Conservation (phyloP, 106 monocot species). For the Phalaenopsis equestris region DNA sequence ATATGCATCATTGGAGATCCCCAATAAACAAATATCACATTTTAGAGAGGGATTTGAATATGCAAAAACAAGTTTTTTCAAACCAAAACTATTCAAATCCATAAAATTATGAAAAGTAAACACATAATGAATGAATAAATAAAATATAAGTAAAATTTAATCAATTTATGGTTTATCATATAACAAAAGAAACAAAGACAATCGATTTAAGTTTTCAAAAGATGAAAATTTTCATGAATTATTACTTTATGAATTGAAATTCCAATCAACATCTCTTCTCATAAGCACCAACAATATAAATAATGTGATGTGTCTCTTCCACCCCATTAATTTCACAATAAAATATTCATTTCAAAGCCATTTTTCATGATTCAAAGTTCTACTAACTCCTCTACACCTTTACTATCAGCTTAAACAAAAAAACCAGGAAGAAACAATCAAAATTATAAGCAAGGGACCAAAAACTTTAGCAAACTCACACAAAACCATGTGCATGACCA, state of each 20-base stretch:
- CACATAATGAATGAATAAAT: not conserved
- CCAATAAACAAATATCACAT: not conserved
- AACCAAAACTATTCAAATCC: not conserved
- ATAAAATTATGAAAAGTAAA: not conserved
- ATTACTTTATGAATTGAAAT: not conserved
- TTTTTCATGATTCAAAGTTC: constrained; percentile 23
- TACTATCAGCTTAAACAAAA: not conserved
- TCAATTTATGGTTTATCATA: not conserved
- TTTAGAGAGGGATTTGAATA: not conserved
- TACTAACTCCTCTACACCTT: constrained; percentile 3
- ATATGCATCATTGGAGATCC: not conserved
- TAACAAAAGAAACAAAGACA: not conserved
- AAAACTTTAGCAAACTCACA: constrained; percentile 27
- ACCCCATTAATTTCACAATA: not conserved
- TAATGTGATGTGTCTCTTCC: constrained; percentile 10
- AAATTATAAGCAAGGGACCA: not conserved
- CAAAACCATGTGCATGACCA: constrained; percentile 13
- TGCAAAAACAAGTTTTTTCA: not conserved
- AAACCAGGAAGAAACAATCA: not conserved
- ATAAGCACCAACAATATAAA: not conserved
- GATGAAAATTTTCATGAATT: not conserved
- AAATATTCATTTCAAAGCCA: constrained; percentile 2
- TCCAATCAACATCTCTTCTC: not conserved
- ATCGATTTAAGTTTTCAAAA: not conserved
- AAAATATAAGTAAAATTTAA: not conserved